A percentile compares a stretch with the other conserved stretches of the same genome.
phyloP scores from a whole-genome alignment of 177 flowering plant genomes.

The Vitis hybrid region DNA sequence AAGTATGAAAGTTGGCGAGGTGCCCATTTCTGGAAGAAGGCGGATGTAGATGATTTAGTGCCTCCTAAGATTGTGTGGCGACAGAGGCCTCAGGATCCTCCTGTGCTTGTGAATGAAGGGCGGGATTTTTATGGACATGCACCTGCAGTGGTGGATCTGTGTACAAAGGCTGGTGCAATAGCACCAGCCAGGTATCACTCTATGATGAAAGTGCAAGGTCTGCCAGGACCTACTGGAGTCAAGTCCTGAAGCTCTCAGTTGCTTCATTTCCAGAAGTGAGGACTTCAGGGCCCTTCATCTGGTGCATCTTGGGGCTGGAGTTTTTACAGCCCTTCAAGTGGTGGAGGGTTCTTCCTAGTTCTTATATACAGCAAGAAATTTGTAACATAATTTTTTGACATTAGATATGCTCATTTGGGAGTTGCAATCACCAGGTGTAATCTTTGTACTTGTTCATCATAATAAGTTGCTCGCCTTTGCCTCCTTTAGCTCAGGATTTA shows the following conservation, averaged over 20 bases:
- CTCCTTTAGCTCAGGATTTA: too few species aligned
- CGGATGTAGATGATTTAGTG: conserved; percentile 74
- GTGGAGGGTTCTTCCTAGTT: too few species aligned
- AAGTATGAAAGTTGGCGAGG: conserved; percentile 79
- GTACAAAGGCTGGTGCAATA: conserved; percentile 66
- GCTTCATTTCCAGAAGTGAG: too few species aligned
- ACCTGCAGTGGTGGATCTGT: conserved; percentile 83
- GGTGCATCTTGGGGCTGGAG: too few species aligned
- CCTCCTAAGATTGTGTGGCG: conserved; percentile 80
- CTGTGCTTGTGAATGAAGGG: conserved; percentile 56
- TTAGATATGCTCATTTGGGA: too few species aligned
- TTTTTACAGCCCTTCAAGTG: too few species aligned
- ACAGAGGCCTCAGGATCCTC: conserved; percentile 80
- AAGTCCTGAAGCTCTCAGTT: not conserved
- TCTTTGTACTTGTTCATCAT: too few species aligned
- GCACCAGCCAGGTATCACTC: conserved; percentile 55
- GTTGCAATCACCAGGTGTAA: too few species aligned
- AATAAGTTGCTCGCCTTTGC: too few species aligned
- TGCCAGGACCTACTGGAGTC: conserved; percentile 31
- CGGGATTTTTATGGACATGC: conserved; percentile 81
- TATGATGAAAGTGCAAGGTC: conserved; percentile 78
- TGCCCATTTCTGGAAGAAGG: conserved; percentile 80
- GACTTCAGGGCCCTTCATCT: too few species aligned
- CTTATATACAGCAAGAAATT: too few species aligned
- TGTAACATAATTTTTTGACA: too few species aligned